These are phyloP conservation scores for Termitomyces titanicus DNA, from an alignment of 768 basidiomycete genomes.

Conservation along the genomic window DNA sequence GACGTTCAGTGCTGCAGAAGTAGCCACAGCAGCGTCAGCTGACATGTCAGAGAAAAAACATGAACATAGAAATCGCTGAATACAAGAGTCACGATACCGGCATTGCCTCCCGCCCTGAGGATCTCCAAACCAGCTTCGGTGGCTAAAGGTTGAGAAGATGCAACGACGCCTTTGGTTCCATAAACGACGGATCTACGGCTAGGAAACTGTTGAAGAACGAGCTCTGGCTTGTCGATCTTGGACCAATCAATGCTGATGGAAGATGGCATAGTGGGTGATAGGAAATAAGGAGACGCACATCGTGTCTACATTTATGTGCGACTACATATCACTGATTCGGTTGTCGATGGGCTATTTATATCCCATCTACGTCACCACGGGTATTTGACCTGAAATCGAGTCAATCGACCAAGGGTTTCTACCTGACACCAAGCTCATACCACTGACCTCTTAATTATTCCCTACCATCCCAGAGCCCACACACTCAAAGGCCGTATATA, in stretches of 20 bases:
- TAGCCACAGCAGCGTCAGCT: slow-evolving; percentile 96
- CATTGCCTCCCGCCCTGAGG: slow-evolving; percentile 90
- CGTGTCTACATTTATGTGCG: not conserved
- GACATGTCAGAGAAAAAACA: not conserved
- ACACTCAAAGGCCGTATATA: not conserved
- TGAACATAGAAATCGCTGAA: not conserved
- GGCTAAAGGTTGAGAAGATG: slow-evolving; percentile 89
- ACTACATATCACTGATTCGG: too few relatives aligned
- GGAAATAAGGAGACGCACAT: not conserved
- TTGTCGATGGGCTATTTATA: not conserved
- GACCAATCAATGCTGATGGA: slow-evolving; percentile 42
- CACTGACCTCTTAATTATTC: not conserved
- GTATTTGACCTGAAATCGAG: too few relatives aligned
- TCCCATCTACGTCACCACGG: not conserved
- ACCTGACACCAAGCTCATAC: too few relatives aligned
- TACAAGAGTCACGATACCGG: slow-evolving; percentile 50
- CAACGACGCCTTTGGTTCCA: slow-evolving; percentile 83
- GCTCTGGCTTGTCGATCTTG: slow-evolving; percentile 66
- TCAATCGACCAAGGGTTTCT: too few relatives aligned
- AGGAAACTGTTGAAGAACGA: slow-evolving; percentile 65
- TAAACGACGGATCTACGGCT: slow-evolving; percentile 87
- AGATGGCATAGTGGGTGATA: slow-evolving; percentile 25
- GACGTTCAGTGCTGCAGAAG: slow-evolving; percentile 88
- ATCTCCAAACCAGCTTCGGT: slow-evolving; percentile 91
- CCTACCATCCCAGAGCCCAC: not conserved